Conservation (phyloP, 306 rosid genomes). For the Alnus rubra region DNA sequence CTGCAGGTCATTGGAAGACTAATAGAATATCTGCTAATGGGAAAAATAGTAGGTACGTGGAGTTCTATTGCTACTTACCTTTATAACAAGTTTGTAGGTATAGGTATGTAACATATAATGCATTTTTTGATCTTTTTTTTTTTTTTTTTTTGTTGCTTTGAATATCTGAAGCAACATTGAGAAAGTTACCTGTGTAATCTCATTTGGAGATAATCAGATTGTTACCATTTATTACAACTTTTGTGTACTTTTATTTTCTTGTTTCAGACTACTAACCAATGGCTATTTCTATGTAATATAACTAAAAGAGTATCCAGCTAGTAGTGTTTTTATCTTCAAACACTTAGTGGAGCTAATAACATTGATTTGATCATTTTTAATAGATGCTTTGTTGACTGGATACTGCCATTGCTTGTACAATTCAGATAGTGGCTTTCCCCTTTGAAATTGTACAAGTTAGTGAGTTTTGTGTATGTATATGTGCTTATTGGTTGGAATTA, state of each 20-base stretch:
- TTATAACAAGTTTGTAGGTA: too few species aligned
- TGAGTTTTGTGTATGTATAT: not conserved
- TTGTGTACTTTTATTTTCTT: not conserved
- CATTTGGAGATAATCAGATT: slow-evolving; percentile 10
- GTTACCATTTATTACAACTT: not conserved
- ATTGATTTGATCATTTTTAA: not conserved
- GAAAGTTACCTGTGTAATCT: slow-evolving; percentile 9
- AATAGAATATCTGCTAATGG: slow-evolving; percentile 35
- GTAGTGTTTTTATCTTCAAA: not conserved
- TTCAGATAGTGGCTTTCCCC: not conserved
- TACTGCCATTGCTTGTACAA: not conserved
- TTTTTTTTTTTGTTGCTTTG: not conserved
- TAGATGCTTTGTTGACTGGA: not conserved
- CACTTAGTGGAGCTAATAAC: not conserved
- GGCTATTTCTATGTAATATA: not conserved
- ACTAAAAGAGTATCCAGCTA: not conserved
- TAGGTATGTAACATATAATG: slow-evolving; percentile 1
- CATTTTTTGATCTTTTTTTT: not conserved
- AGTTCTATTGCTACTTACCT: too few species aligned
- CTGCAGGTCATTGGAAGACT: slow-evolving; percentile 43
- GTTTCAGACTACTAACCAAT: slow-evolving; percentile 9
- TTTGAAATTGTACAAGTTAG: not conserved
- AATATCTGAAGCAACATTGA: slow-evolving; percentile 12
- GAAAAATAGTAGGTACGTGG: slow-evolving; percentile 24
- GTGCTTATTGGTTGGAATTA: not conserved